Evolutionary conservation across 2,329 filamentous ascomycete species (phyloP), one percentile per base, ranked within the genome.

Genomic region (Emergomyces orientalis): DNA sequence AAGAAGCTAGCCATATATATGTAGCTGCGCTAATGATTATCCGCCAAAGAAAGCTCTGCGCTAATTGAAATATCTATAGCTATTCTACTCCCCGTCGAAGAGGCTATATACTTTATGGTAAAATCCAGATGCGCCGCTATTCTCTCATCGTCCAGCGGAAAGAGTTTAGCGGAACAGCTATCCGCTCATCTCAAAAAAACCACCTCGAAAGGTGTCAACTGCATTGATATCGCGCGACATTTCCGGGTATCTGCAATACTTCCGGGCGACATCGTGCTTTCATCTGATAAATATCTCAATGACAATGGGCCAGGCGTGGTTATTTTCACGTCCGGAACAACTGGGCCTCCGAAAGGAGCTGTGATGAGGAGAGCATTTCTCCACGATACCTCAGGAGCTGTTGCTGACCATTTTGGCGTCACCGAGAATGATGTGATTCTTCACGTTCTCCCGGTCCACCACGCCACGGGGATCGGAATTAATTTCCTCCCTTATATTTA

Each of bases 331-430:
- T 78, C 75, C n/a, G 78, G 78, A 1, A 80, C 77, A 0, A 80
- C 78, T 1, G 78, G 78, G 0, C 74, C 74, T 0, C 78, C 78
- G 0, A 80, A 80, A 65, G 78, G 76, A 19, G 75, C 76, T 17
- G 77, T 80, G 0, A 64, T 65, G 62, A 51, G 47, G n/a, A 57
- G 63, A 11, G 62, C 60, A n/a, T 65, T 59, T 43, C 60, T 66
- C 17, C 64, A 66, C 41, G 63, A 65, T n/a, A 60, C 55, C 39
- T 61, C 62, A 19, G 37, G 58, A 30, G 57, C 62, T 22, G 58
- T 63, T 30, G 51, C 25, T 32, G 25, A 63, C 37, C 69, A 71
- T 51, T 67, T 70, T 43, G 63, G 65, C 9, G 60, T 72, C 19
- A 64, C 65, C 3, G 66, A 70, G 39, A 65, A 63, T 69, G 47